Evolutionary conservation across 2,329 filamentous ascomycete species (phyloP).

Genomic region (Davidsoniella virescens): DNA sequence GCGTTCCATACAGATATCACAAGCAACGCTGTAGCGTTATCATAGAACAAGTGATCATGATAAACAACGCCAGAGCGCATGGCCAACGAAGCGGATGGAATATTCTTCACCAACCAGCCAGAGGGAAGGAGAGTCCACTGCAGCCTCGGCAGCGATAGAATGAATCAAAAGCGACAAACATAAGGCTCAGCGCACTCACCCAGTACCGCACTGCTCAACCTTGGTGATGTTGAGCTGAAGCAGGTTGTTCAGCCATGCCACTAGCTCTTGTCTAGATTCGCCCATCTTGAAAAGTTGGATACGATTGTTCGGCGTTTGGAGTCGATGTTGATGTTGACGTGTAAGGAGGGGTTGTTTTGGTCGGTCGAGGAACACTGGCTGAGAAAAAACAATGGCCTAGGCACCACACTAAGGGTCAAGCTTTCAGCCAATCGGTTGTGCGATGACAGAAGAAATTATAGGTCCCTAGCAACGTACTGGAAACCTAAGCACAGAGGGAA

Average conservation of each 20-base stretch:
- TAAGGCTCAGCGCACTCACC: slow-evolving; percentile 40
- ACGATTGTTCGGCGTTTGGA: neutral
- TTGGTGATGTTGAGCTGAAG: slow-evolving; percentile 96
- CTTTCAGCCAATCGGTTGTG: slow-evolving; percentile 6
- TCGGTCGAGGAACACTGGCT: neutral
- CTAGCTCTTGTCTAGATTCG: slow-evolving; percentile 76
- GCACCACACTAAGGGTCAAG: slow-evolving; percentile 7
- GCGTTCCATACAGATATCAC: neutral
- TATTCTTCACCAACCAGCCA: too few species aligned
- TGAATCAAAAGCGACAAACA: too few species aligned
- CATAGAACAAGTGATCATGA: too few species aligned
- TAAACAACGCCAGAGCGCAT: too few species aligned
- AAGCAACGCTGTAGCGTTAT: neutral
- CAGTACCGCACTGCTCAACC: slow-evolving; percentile 97
- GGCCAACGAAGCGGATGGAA: too few species aligned
- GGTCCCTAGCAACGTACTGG: neutral
- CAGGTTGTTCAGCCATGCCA: slow-evolving; percentile 93
- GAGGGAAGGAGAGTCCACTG: too few species aligned
- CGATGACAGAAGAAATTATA: neutral
- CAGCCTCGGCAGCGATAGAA: too few species aligned
- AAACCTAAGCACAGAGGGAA: slow-evolving; percentile 8
- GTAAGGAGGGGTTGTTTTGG: slow-evolving; percentile 9
- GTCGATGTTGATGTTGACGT: slow-evolving; percentile 5
- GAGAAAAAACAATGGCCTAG: slow-evolving; percentile 8
- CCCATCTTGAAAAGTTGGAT: slow-evolving; percentile 32